Evolutionary conservation across 495 filamentous ascomycete genomes (phyloP).

Genomic region (Sporormia fimetaria): DNA sequence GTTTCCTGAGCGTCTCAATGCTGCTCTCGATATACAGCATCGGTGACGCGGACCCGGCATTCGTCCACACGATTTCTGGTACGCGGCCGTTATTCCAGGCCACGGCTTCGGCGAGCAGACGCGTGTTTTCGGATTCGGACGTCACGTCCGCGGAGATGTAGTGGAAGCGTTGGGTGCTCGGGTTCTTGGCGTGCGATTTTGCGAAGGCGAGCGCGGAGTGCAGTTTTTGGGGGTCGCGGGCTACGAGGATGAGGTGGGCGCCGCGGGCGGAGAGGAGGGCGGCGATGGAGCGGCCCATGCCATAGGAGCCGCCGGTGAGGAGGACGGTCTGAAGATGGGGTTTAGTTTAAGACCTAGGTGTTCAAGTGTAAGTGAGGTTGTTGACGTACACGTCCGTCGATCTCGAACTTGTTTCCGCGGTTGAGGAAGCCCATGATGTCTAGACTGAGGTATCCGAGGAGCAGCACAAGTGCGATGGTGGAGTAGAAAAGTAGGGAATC

Average conservation of each 20-base stretch:
- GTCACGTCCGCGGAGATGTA: conserved; percentile 78
- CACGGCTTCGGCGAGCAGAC: conserved; percentile 59
- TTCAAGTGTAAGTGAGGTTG: not conserved
- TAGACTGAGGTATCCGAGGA: conserved; percentile 33
- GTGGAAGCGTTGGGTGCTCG: conserved; percentile 62
- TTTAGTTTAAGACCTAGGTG: not conserved
- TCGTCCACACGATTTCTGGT: conserved; percentile 86
- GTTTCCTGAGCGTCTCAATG: conserved; percentile 50
- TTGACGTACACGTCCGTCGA: conserved; percentile 58
- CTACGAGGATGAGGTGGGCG: conserved; percentile 75
- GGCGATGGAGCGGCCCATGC: conserved; percentile 70
- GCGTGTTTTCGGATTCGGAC: conserved; percentile 49
- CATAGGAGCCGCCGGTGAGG: conserved; percentile 85
- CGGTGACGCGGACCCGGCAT: conserved; percentile 67
- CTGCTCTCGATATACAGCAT: conserved; percentile 66
- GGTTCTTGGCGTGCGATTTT: conserved; percentile 48
- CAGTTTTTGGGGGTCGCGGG: conserved; percentile 67
- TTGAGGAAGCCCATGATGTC: conserved; percentile 56
- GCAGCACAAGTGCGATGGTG: conserved; percentile 36
- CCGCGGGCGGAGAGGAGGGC: conserved; percentile 67
- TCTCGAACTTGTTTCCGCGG: conserved; percentile 63
- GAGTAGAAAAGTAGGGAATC: conserved; percentile 30
- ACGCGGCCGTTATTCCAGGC: conserved; percentile 67
- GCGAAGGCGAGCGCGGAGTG: conserved; percentile 56
- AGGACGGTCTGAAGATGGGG: conserved; percentile 53